Conservation (phyloP, 768 basidiomycete species). For the Leccinellum luteum region DNA sequence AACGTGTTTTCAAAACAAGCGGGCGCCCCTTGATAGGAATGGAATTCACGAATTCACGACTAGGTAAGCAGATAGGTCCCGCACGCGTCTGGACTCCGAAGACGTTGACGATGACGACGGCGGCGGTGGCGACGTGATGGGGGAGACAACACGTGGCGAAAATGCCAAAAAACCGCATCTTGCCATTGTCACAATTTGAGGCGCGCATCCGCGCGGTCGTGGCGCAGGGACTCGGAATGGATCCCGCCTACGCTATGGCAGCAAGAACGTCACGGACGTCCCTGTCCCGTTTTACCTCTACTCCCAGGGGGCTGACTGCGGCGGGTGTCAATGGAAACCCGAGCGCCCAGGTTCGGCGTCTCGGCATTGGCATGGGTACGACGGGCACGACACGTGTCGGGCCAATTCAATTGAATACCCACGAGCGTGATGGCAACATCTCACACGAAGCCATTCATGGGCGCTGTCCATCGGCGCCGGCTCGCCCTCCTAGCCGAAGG, state of each 20-base stretch:
- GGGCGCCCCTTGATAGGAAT: background rate
- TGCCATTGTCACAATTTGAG: background rate
- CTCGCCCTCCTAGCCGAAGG: background rate
- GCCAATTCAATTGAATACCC: background rate
- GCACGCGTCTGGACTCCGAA: background rate
- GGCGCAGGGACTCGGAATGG: background rate
- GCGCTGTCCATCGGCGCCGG: background rate
- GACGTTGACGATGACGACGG: background rate
- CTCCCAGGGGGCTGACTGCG: background rate
- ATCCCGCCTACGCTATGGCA: background rate
- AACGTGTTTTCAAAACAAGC: background rate
- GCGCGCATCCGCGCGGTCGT: background rate
- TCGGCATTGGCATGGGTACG: background rate
- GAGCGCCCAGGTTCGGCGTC: background rate
- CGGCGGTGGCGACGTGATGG: background rate
- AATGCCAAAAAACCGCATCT: background rate
- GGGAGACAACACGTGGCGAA: background rate
- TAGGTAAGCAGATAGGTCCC: background rate
- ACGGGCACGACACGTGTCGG: background rate
- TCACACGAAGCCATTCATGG: background rate
- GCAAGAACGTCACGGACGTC: background rate
- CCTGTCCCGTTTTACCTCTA: background rate
- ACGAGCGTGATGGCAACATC: background rate
- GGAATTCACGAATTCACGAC: background rate
- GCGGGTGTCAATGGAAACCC: background rate